A percentile compares a stretch with the other conserved stretches of the same genome.
Conservation (phyloP, 495 filamentous ascomycete species). For the Hypoxylon rickii region DNA sequence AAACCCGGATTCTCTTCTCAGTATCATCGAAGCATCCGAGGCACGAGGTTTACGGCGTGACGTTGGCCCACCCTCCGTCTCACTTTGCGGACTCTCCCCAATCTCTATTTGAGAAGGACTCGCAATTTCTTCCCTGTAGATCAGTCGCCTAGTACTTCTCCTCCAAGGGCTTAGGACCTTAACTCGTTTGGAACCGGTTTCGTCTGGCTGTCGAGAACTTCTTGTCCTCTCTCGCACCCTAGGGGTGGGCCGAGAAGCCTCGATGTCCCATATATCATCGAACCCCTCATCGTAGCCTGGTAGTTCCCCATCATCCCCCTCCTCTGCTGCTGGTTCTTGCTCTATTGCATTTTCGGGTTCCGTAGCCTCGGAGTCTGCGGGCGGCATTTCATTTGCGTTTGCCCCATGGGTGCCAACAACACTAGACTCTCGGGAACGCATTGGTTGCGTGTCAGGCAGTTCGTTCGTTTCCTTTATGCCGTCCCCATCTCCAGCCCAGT, state of each 20-base stretch:
- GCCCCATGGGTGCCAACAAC: slow-evolving; percentile 7
- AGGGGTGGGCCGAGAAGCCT: slow-evolving; percentile 47
- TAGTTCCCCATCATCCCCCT: slow-evolving; percentile 5
- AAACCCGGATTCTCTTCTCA: slow-evolving; percentile 1
- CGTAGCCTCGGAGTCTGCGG: background rate
- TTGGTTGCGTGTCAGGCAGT: slow-evolving; percentile 6
- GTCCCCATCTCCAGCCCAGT: slow-evolving; percentile 35
- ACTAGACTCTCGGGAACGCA: slow-evolving; percentile 9
- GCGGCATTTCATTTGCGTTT: background rate
- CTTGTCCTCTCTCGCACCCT: slow-evolving; percentile 32
- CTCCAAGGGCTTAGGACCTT: slow-evolving; percentile 54
- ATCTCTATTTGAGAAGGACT: slow-evolving; percentile 43
- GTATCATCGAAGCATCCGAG: slow-evolving; percentile 13
- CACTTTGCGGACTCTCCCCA: slow-evolving; percentile 38
- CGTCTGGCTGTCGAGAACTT: slow-evolving; percentile 20
- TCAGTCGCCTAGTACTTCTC: slow-evolving; percentile 38
- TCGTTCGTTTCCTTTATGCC: slow-evolving; percentile 6
- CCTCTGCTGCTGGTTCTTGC: slow-evolving; percentile 8
- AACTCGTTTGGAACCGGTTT: slow-evolving; percentile 39
- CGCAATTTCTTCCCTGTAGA: slow-evolving; percentile 40
- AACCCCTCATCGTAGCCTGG: slow-evolving; percentile 40
- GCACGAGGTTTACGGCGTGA: slow-evolving; percentile 9
- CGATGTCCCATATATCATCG: slow-evolving; percentile 53
- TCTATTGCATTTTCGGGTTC: slow-evolving; percentile 17
- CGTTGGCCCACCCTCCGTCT: slow-evolving; percentile 22